Conservation (phyloP, 768 basidiomycete species). For the Tylopilus subfusipes region DNA sequence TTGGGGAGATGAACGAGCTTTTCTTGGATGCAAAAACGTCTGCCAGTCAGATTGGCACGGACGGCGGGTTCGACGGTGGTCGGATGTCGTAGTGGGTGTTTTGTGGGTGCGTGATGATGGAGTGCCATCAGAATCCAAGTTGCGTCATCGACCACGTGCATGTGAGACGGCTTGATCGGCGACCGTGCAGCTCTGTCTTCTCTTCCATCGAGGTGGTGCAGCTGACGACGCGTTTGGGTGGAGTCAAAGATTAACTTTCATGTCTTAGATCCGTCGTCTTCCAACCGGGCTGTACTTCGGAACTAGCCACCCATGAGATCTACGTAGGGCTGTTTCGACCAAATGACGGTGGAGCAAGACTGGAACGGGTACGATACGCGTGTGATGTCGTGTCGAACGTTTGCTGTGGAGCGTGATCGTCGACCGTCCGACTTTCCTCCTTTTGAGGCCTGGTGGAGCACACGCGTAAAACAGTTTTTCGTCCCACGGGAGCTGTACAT, state of each 20-base stretch:
- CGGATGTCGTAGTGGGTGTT: slow-evolving; percentile 25
- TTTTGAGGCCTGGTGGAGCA: too few relatives aligned
- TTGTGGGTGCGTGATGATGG: not conserved
- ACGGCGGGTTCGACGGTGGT: slow-evolving; percentile 35
- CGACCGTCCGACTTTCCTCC: not conserved
- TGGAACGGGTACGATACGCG: not conserved
- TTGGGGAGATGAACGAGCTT: slow-evolving; percentile 89
- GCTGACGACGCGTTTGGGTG: slow-evolving; percentile 1
- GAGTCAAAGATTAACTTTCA: slow-evolving; percentile 7
- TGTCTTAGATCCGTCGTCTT: slow-evolving; percentile 10
- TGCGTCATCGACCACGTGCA: slow-evolving; percentile 6
- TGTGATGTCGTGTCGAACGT: slow-evolving; percentile 2
- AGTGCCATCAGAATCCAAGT: not conserved
- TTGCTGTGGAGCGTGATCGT: not conserved
- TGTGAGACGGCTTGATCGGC: not conserved
- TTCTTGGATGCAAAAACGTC: slow-evolving; percentile 93
- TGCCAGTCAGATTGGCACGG: slow-evolving; percentile 49
- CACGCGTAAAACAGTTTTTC: too few relatives aligned
- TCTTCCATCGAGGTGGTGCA: not conserved
- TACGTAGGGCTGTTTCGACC: not conserved
- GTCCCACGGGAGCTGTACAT: too few relatives aligned
- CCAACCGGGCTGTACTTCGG: not conserved
- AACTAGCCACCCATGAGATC: slow-evolving; percentile 5
- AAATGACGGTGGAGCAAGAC: not conserved
- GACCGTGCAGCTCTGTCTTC: too few relatives aligned